These are phyloP conservation scores for Allantophomopsis lycopodina DNA, from an alignment of 2,329 filamentous ascomycete genomes.

Conservation along the genomic window DNA sequence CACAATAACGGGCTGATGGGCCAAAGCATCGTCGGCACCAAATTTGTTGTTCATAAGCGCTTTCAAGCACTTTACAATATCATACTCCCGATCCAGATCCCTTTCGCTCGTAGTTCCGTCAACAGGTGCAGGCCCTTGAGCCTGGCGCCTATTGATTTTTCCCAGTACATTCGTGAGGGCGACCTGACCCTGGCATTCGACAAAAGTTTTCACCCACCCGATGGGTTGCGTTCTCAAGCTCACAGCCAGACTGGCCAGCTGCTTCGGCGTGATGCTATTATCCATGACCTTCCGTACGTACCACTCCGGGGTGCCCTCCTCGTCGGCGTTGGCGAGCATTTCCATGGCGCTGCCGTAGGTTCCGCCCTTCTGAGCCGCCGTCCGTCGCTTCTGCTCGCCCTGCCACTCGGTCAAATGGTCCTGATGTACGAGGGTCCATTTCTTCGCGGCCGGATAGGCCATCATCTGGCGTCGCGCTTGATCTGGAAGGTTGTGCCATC, in stretches of 20 bases:
- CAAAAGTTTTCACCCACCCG: slow-evolving; percentile 91
- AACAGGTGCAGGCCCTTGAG: slow-evolving; percentile 42
- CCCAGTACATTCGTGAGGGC: slow-evolving; percentile 86
- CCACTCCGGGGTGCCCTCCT: slow-evolving; percentile 95
- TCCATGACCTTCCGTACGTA: slow-evolving; percentile 96
- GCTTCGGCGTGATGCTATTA: slow-evolving; percentile 82
- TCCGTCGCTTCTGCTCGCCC: slow-evolving; percentile 79
- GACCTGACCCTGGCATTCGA: slow-evolving; percentile 94
- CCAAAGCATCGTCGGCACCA: slow-evolving; percentile 86
- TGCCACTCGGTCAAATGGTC: slow-evolving; percentile 89
- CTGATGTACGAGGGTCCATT: slow-evolving; percentile 95
- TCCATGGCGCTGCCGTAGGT: slow-evolving; percentile 54
- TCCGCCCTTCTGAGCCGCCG: slow-evolving; percentile 57
- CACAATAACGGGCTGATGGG: slow-evolving; percentile 80
- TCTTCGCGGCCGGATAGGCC: slow-evolving; percentile 86
- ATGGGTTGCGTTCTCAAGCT: slow-evolving; percentile 93
- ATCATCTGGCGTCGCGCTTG: slow-evolving; percentile 92
- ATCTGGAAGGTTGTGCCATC: slow-evolving; percentile 93
- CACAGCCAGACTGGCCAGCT: slow-evolving; percentile 84
- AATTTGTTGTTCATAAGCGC: slow-evolving; percentile 99
- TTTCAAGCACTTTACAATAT: slow-evolving; percentile 95
- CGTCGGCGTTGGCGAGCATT: slow-evolving; percentile 68
- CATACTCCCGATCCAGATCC: slow-evolving; percentile 68
- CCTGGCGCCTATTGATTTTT: slow-evolving; percentile 86
- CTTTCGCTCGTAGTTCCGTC: slow-evolving; percentile 43